Base-by-base conservation (phyloP, 176 grass and related monocot genomes). In the Hordeum marinum region DNA sequence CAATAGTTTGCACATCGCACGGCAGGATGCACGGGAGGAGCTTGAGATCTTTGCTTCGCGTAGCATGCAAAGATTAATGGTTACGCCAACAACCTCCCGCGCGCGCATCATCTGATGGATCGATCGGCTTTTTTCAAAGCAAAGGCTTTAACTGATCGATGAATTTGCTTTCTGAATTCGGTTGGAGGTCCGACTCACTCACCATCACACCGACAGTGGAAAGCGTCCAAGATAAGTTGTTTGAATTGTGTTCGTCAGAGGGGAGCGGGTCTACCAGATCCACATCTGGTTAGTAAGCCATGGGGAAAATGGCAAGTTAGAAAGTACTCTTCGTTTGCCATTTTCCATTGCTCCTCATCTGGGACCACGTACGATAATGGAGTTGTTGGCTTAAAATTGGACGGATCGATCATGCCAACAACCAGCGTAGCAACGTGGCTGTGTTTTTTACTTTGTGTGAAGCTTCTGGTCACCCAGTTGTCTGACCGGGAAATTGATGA, bases 41-140 rank as follows among this genome's bases (percentile, higher is more conserved):
- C 9, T 32, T 7, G 12, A 7, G 25, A 8, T 7, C 15, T 72
- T 45, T 11, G 21, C 66, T 58, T 82, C 7, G 10, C 0, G 52
- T 9, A 6, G 32, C 45, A 39, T 41, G 65, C 80, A 82, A 0
- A 4, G 18, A 45, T 40, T 41, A 45, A 50, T 8, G 12, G 11
- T 29, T 83, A 20, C 74, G 70, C 85, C 77, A 57, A 57, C 54
- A 68, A 7, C n/a, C n/a, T n/a, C n/a, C 34, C 75, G 39, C 79
- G 31, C 75, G 39, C 79, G 31, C 40, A 61, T 73, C 71, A 60
- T 65, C 27, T 15, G 39, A 34, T 63, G 3, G 2, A 34, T 34
- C 32, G 63, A 41, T 58, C 3, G 54, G 7, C n/a, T 18, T 9
- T 57, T 57, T 57, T 57, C 54, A 8, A 57, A 57, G 48, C 48